Conservation (phyloP, 331 rosid species). For the Rosa hybrid region DNA sequence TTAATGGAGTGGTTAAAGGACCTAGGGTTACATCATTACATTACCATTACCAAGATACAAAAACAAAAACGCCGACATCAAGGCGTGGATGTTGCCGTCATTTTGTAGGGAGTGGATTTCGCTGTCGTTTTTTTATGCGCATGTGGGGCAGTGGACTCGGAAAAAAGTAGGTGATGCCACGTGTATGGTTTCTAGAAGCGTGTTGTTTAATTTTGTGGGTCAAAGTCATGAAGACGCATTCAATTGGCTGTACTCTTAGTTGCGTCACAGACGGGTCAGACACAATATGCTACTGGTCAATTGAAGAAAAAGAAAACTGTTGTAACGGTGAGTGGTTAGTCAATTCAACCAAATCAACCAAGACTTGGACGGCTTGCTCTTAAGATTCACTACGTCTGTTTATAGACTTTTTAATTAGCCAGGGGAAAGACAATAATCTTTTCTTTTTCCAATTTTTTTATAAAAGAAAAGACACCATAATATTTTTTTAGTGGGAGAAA, state of each 20-base stretch:
- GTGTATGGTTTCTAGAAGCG: too few relatives aligned
- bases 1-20: too few relatives aligned
- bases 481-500: too few relatives aligned
- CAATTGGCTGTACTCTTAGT: neutral
- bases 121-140: neutral
- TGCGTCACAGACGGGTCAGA: neutral
- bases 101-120: neutral
- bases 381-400: too few relatives aligned
- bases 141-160: neutral
- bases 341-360: too few relatives aligned
- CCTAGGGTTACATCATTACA: neutral
- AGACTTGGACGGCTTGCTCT: too few relatives aligned
- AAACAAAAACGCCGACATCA: neutral
- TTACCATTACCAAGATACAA: neutral
- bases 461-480: too few relatives aligned
- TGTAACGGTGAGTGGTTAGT: too few relatives aligned
- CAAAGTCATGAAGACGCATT: neutral
- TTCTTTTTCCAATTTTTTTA: too few relatives aligned
- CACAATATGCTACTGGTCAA: neutral
- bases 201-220: neutral
- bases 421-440: too few relatives aligned
- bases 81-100: neutral
- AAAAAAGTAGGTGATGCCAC: neutral
- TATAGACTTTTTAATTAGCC: too few relatives aligned
- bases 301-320: neutral